Percentiles rank a stretch among this genome's conserved stretches.
Evolutionary conservation across 306 rosid genomes (phyloP).

Genomic region (Cucurbita maxima): DNA sequence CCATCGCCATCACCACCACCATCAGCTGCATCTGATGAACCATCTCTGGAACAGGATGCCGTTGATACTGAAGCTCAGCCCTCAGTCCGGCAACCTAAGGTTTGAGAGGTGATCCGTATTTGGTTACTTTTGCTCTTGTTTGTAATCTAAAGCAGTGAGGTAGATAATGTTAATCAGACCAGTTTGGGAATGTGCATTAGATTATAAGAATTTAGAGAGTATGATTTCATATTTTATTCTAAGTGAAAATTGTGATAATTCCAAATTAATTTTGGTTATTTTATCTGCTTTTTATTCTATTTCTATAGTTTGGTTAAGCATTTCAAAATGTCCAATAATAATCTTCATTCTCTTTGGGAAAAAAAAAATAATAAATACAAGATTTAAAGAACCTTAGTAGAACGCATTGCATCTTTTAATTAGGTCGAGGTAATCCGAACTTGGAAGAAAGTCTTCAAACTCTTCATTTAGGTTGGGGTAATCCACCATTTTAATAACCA

Average conservation of each 20-base stretch:
- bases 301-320: background rate
- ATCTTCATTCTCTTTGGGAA: too few species aligned
- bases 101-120: background rate
- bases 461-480: too few species aligned
- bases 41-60: background rate
- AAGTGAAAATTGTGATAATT: background rate
- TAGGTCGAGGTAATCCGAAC: too few species aligned
- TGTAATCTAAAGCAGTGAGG: background rate
- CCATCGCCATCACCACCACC: background rate
- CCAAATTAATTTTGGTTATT: background rate
- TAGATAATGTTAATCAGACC: background rate
- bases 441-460: too few species aligned
- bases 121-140: background rate
- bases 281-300: background rate
- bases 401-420: too few species aligned
- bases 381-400: too few species aligned
- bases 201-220: background rate
- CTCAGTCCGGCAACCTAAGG: background rate
- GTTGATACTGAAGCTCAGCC: slow-evolving; percentile 1
- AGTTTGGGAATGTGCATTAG: background rate
- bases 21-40: background rate
- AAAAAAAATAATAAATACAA: too few species aligned
- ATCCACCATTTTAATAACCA: too few species aligned
- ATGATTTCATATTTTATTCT: background rate
- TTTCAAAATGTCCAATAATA: background rate